Percentiles rank a stretch among this genome's conserved stretches.
These are phyloP conservation scores for Sporothrix phasma DNA, from an alignment of 2,329 filamentous ascomycete genomes.

Conservation along the genomic window DNA sequence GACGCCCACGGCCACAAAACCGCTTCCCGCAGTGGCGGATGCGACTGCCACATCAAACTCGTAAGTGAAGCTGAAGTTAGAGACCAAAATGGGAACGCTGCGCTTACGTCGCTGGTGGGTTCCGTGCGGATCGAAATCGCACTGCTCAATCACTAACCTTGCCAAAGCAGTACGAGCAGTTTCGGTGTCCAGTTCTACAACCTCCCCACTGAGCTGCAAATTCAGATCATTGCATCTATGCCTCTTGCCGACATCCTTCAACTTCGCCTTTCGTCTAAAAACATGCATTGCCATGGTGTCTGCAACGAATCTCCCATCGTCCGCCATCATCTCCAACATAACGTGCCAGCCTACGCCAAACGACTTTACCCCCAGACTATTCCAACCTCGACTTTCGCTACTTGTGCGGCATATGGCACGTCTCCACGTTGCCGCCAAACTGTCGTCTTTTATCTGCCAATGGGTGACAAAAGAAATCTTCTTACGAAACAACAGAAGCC, in stretches of 20 bases:
- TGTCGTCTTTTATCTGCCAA: conserved; percentile 52
- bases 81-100: too few relatives aligned
- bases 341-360: conserved; percentile 50
- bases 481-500: conserved; percentile 43
- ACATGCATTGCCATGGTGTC: conserved; percentile 51
- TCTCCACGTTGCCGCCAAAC: conserved; percentile 52
- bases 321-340: conserved; percentile 49
- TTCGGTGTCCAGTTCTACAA: conserved; percentile 49
- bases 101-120: too few relatives aligned
- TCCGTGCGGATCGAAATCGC: too few relatives aligned
- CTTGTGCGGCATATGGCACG: conserved; percentile 57
- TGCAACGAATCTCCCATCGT: conserved; percentile 49
- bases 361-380: conserved; percentile 46
- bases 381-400: conserved; percentile 47
- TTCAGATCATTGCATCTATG: conserved; percentile 50
- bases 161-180: conserved; percentile 27
- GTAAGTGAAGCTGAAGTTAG: too few relatives aligned
- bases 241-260: conserved; percentile 52
- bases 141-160: background rate
- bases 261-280: conserved; percentile 47
- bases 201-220: conserved; percentile 52
- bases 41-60: background rate
- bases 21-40: background rate
- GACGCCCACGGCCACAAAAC: background rate
- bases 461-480: conserved; percentile 59